These are phyloP conservation scores for Apiospora kogelbergensis DNA, from an alignment of 2,329 filamentous ascomycete genomes.

Conservation along the genomic window DNA sequence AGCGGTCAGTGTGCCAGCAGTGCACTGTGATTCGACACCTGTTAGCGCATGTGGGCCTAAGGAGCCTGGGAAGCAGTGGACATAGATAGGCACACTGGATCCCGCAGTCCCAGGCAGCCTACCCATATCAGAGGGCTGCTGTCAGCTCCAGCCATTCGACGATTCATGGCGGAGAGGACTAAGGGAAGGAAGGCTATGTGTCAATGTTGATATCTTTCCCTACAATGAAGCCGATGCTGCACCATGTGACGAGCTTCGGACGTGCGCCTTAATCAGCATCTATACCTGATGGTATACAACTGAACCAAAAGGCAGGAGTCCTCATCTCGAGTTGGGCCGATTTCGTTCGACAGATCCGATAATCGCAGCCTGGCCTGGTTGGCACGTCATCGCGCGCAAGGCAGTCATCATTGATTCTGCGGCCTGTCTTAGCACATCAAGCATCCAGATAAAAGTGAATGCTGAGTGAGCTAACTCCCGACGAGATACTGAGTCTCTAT, in stretches of 20 bases:
- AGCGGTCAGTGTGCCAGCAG: background rate
- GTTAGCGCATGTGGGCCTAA: background rate
- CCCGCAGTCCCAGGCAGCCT: background rate
- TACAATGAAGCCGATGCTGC: background rate
- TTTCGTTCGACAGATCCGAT: background rate
- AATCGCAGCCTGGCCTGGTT: background rate
- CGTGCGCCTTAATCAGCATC: background rate
- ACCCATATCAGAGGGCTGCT: background rate
- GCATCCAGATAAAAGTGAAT: background rate
- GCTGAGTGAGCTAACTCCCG: background rate
- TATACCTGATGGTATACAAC: background rate
- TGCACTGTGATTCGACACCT: background rate
- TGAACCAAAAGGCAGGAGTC: background rate
- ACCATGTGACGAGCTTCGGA: background rate
- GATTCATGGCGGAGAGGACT: too few species aligned
- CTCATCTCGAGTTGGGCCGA: background rate
- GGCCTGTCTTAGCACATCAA: background rate
- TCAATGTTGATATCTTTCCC: too few species aligned
- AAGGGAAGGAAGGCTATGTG: too few species aligned
- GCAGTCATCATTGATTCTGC: background rate
- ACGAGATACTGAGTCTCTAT: background rate
- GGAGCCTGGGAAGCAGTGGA: background rate
- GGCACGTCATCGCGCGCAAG: background rate
- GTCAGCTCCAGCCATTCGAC: background rate
- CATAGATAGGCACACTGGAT: background rate